Conservation (phyloP, 495 filamentous ascomycete genomes). For the Lasiosphaeris hirsuta region DNA sequence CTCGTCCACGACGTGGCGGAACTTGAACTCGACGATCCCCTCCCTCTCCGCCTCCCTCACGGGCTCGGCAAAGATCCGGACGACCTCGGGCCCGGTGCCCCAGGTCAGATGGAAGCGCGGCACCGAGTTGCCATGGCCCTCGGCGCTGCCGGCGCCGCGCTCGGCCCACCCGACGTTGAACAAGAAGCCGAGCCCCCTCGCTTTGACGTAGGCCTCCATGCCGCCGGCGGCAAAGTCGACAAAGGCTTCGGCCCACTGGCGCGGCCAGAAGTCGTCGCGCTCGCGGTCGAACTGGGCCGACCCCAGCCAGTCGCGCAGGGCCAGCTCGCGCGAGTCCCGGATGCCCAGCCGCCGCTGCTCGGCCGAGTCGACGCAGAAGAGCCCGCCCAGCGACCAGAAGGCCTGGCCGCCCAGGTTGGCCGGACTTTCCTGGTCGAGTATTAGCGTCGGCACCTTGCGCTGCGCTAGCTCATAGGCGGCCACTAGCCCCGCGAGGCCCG, state of each 20-base stretch:
- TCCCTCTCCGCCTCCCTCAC: slow-evolving; percentile 42
- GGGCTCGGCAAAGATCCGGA: slow-evolving; percentile 48
- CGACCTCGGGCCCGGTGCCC: slow-evolving; percentile 52
- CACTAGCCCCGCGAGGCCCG: slow-evolving; percentile 50
- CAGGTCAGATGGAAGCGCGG: slow-evolving; percentile 51
- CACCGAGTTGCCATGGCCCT: slow-evolving; percentile 51
- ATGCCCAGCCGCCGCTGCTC: slow-evolving; percentile 50
- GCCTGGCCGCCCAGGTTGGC: slow-evolving; percentile 50
- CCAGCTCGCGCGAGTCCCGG: slow-evolving; percentile 45
- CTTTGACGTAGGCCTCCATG: slow-evolving; percentile 49
- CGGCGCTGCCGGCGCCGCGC: slow-evolving; percentile 45
- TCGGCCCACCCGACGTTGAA: slow-evolving; percentile 50
- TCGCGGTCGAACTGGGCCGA: slow-evolving; percentile 49
- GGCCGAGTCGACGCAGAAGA: slow-evolving; percentile 50
- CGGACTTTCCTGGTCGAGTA: slow-evolving; percentile 50
- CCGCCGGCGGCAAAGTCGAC: slow-evolving; percentile 49
- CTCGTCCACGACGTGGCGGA: slow-evolving; percentile 48
- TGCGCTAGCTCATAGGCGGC: slow-evolving; percentile 49
- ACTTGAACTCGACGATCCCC: slow-evolving; percentile 47
- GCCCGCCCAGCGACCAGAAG: slow-evolving; percentile 53
- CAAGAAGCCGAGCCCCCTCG: slow-evolving; percentile 41
- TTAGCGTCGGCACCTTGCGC: slow-evolving; percentile 34
- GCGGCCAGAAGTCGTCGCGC: slow-evolving; percentile 48
- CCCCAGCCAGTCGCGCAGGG: slow-evolving; percentile 49
- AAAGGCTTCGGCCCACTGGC: slow-evolving; percentile 52